Evolutionary conservation across 306 rosid species (phyloP), one percentile per base, ranked within the genome.

Genomic region (Phaseolus lunatus): DNA sequence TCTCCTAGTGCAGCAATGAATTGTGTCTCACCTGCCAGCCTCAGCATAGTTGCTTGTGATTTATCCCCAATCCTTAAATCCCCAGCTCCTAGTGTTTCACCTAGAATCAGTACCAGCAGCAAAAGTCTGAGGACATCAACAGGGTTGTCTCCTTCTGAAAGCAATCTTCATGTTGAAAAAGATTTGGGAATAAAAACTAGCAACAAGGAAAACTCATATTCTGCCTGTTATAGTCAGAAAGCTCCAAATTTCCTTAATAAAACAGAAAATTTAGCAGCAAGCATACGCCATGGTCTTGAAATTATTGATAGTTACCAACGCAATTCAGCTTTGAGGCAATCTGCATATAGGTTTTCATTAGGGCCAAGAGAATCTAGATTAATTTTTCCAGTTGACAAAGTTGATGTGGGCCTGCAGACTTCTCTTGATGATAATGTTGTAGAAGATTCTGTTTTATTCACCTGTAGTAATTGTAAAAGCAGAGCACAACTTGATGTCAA

Each of bases 221-320:
- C 76, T 63, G 83, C 75, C 11, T 22, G 86, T 41, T 84, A 90
- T 74, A 66, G 89, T 70, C 91, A 84, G 73, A 80, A 75, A 41
- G 78, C 85, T 59, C 85, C 85, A 49, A 85, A 81, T 37, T 67
- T 83, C 85, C 83, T 72, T 41, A 78, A 79, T 50, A 88, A 88
- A 81, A 82, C 94, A 68, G 94, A 88, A 75, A 81, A 90, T 56
- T 88, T 96, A 84, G 99, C 94, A 58, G 96, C 93, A 80, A 96
- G 99, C 84, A 96, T 96, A 76, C 93, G 83, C 16, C 93, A 91
- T 72, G 99, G 98, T 73, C 99, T 96, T 76, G 92, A 92, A 83
- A 80, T 93, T 75, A 85, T 93, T 75, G 92, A 88, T 72, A 72
- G 80, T 80, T 90, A 89, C 52, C 87, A 79, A 8, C 89, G 84